Evolutionary conservation across 2,329 filamentous ascomycete species (phyloP).

Genomic region (Botrytis elliptica): DNA sequence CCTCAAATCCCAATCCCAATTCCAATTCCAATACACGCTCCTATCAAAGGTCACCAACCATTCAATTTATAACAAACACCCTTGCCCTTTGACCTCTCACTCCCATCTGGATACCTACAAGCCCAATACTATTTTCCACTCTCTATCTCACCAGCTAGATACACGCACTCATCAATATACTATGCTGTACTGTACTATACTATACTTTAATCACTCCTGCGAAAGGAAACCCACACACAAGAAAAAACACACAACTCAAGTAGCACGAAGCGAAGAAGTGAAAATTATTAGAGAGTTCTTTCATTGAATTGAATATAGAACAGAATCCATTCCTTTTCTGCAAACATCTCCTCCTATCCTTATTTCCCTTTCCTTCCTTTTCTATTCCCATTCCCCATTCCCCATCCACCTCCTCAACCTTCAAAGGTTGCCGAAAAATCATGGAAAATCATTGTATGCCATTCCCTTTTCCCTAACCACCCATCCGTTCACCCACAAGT

Average conservation of each 20-base stretch:
- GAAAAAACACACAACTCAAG: background rate
- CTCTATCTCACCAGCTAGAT: background rate
- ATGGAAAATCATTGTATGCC: constrained; percentile 16
- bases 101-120: background rate
- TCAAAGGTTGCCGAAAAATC: background rate
- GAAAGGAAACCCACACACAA: background rate
- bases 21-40: background rate
- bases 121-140: background rate
- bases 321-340: constrained; percentile 1
- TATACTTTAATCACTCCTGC: background rate
- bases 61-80: background rate
- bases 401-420: background rate
- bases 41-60: background rate
- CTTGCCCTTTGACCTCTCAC: background rate
- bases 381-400: background rate
- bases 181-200: background rate
- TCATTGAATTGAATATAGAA: constrained; percentile 2
- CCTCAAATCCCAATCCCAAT: background rate
- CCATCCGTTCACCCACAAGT: constrained; percentile 1
- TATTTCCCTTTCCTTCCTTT: background rate
- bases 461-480: constrained; percentile 9
- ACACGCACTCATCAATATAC: background rate
- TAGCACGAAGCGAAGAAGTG: background rate
- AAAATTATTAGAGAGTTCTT: constrained; percentile 4
- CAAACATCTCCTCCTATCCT: background rate